A percentile compares a stretch with the other conserved stretches of the same genome.
phyloP scores from a whole-genome alignment of 108 stramenopile genomes.

The Discostella stelligeroides region DNA sequence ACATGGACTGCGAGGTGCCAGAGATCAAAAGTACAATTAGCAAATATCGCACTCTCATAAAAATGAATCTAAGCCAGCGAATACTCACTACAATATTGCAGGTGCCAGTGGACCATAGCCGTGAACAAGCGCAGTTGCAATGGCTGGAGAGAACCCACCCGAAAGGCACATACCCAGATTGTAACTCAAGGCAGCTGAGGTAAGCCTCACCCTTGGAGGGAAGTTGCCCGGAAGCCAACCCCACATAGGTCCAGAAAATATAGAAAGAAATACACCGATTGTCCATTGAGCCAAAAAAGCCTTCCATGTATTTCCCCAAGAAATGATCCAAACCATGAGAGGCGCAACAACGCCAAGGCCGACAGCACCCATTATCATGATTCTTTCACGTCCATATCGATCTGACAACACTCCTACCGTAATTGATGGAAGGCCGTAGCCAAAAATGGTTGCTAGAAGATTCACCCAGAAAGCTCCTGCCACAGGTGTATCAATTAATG shows the following conservation, averaged over 20 bases:
- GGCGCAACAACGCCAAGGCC: conserved; percentile 50
- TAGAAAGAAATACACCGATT: conserved; percentile 56
- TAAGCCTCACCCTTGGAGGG: conserved; percentile 59
- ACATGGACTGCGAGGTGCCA: conserved; percentile 12
- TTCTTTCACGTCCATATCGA: conserved; percentile 46
- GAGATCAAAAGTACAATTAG: not conserved
- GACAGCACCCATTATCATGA: conserved; percentile 58
- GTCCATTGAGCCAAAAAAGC: conserved; percentile 59
- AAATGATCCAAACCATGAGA: conserved; percentile 51
- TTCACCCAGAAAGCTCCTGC: conserved; percentile 71
- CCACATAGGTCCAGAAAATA: conserved; percentile 63
- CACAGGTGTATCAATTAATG: conserved; percentile 62
- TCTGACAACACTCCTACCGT: conserved; percentile 61
- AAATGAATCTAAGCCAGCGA: not conserved
- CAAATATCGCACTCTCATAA: not conserved
- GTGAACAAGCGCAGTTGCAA: conserved; percentile 63
- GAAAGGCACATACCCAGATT: conserved; percentile 63
- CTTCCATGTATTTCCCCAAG: conserved; percentile 31
- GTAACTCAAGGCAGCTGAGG: conserved; percentile 66
- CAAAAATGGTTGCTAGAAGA: conserved; percentile 42
- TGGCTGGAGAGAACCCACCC: conserved; percentile 62
- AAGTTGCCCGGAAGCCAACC: conserved; percentile 73
- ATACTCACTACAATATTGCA: conserved; percentile 48
- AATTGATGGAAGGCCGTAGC: conserved; percentile 49
- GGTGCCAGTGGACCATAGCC: conserved; percentile 41